Evolutionary conservation across 2,329 filamentous ascomycete genomes (phyloP).

Genomic region (Aspergillus glaucus): DNA sequence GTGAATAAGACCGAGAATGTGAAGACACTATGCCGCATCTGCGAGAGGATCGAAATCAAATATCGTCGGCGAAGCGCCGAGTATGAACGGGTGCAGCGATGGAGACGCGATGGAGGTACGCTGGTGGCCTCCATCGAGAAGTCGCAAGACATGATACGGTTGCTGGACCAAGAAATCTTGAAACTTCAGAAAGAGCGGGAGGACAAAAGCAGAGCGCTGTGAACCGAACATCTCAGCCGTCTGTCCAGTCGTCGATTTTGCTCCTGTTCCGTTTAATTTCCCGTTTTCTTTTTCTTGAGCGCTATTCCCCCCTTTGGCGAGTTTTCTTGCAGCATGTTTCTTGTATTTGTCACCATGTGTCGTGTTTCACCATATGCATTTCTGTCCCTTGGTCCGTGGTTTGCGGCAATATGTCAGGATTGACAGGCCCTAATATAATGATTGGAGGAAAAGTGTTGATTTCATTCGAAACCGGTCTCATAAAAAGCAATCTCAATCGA

Average conservation of each 20-base stretch:
- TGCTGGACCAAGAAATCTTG: slow-evolving; percentile 62
- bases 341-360: slow-evolving; percentile 14
- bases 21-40: slow-evolving; percentile 68
- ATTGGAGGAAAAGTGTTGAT: slow-evolving; percentile 16
- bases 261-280: slow-evolving; percentile 8
- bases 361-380: slow-evolving; percentile 21
- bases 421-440: slow-evolving; percentile 14
- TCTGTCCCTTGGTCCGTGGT: slow-evolving; percentile 12
- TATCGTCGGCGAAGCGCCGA: slow-evolving; percentile 68
- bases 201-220: slow-evolving; percentile 28
- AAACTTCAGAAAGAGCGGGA: slow-evolving; percentile 56
- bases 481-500: slow-evolving; percentile 18
- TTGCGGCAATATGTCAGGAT: slow-evolving; percentile 17
- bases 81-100: slow-evolving; percentile 66
- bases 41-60: slow-evolving; percentile 85
- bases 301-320: slow-evolving; percentile 15
- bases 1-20: slow-evolving; percentile 67
- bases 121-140: slow-evolving; percentile 58
- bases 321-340: slow-evolving; percentile 10
- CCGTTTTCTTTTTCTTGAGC: slow-evolving; percentile 13
- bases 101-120: slow-evolving; percentile 62
- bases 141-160: slow-evolving; percentile 65
- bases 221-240: background rate
- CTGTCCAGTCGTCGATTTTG: background rate
- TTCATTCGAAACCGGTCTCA: slow-evolving; percentile 10